Evolutionary conservation across 1,284 basidiomycete species (phyloP), one percentile per base, ranked within the genome.

Genomic region (Mycena sp.): DNA sequence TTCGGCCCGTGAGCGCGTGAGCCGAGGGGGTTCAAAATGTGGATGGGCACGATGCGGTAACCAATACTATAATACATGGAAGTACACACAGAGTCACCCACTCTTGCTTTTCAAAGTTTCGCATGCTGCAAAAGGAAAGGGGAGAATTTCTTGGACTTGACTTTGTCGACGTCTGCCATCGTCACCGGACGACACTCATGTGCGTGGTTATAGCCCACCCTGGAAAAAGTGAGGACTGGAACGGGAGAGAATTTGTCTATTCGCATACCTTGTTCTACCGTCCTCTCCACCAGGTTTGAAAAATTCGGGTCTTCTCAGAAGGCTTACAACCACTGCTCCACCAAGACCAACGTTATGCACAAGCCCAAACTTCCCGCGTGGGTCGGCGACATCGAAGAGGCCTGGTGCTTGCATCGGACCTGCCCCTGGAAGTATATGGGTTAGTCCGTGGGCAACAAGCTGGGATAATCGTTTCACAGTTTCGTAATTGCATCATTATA

Each of bases 331-430:
- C 12, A 82, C 86, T 0, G 87, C 86, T 11, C 88, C 87, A 43
- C 89, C 90, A 10, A 91, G 81, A n/a, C 89, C 90, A 41, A 92
- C 62, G 30, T 96, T 96, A 70, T 96, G 94, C 5, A 93, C 87
- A 12, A 96, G 81, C 1, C 91, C 93, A 69, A 86, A 91, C 73
- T 94, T 92, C 10, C 91, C 91, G 52, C 89, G 87, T 68, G 80
- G 81, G 72, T 92, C 89, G 6, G 81, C 50, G 2, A 74, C 79
- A 63, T 87, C 83, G 64, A 92, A 89, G 26, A 92, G 81, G 37
- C 88, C 87, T 11, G 89, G 85, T 16, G 85, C 90, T 78, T 94
- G 93, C 90, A 94, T 92, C 28, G 88, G 88, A 19, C 91, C 91
- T 6, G 90, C 89, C 90, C 89, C 89, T 91, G 67, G n/a, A n/a